Percentiles rank a stretch among this genome's conserved stretches.
phyloP scores from a whole-genome alignment of 495 filamentous ascomycete species.

The Xanthoparmelia taractica region DNA sequence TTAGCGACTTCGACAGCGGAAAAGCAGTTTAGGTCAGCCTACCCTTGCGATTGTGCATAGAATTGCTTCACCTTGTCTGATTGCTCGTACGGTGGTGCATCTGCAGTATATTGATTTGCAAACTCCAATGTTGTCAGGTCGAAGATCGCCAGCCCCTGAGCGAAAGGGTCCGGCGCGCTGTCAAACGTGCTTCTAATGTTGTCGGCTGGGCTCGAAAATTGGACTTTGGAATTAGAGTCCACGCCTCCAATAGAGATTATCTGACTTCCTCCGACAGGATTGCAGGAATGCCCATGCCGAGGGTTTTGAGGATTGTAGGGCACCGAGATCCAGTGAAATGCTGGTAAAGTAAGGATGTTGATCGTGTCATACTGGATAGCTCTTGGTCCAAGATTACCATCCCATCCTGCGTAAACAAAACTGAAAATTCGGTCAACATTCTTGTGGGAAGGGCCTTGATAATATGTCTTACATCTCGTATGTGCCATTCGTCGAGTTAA shows the following conservation, averaged over 20 bases:
- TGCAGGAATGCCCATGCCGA: constrained; percentile 7
- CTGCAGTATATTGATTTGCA: constrained; percentile 11
- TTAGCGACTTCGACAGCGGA: neutral
- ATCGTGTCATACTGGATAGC: constrained; percentile 13
- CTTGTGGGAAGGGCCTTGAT: neutral
- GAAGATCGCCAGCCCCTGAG: constrained; percentile 21
- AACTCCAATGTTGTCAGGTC: constrained; percentile 14
- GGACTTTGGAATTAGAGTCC: neutral
- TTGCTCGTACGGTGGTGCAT: constrained; percentile 10
- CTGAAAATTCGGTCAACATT: neutral
- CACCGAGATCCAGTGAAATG: constrained; percentile 37
- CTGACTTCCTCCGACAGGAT: constrained; percentile 19
- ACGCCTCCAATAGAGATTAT: constrained; percentile 19
- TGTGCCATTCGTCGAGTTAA: constrained; percentile 11
- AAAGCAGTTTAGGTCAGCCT: neutral
- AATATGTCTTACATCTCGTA: neutral
- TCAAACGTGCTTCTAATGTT: neutral
- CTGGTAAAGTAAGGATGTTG: constrained; percentile 38
- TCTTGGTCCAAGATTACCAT: neutral
- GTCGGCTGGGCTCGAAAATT: fast-evolving
- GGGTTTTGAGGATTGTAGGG: constrained; percentile 11
- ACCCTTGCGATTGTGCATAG: constrained; percentile 8
- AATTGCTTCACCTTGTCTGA: constrained; percentile 1
- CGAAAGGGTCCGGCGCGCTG: constrained; percentile 10
- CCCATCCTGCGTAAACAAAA: constrained; percentile 16